phyloP scores from a whole-genome alignment of 1,284 basidiomycete genomes.

The Baeospora myosura region DNA sequence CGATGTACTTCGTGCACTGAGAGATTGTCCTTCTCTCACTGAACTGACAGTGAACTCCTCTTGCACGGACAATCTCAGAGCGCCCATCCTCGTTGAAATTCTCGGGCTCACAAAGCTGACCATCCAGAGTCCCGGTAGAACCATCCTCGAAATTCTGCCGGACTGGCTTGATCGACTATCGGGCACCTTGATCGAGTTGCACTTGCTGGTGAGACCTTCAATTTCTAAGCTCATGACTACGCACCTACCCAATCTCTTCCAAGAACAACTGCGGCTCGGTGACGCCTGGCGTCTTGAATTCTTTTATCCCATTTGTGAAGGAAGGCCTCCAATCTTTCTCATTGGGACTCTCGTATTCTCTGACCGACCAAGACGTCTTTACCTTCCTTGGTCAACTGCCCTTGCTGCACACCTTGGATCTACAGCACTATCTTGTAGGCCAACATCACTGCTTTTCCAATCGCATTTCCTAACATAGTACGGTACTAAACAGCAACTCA shows the following conservation, averaged over 20 bases:
- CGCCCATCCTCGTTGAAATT: constrained; percentile 27
- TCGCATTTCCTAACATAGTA: neutral
- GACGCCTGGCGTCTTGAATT: constrained; percentile 46
- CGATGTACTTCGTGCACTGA: constrained; percentile 24
- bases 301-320: constrained; percentile 29
- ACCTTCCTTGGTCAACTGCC: constrained; percentile 33
- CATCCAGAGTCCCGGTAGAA: constrained; percentile 35
- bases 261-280: constrained; percentile 53
- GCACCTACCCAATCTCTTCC: neutral
- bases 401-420: constrained; percentile 27
- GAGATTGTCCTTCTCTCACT: constrained; percentile 20
- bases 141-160: constrained; percentile 37
- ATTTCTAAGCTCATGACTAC: constrained; percentile 1
- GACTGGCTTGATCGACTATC: constrained; percentile 35
- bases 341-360: constrained; percentile 47
- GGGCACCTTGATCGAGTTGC: constrained; percentile 27
- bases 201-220: constrained; percentile 29
- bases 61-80: constrained; percentile 27
- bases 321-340: constrained; percentile 28
- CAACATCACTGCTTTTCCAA: neutral
- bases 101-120: constrained; percentile 28
- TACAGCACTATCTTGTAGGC: constrained; percentile 44
- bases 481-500: neutral
- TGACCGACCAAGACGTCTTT: constrained; percentile 43
- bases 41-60: constrained; percentile 33